These are phyloP conservation scores for Lentinula boryana DNA, from an alignment of 768 basidiomycete genomes.

Conservation along the genomic window DNA sequence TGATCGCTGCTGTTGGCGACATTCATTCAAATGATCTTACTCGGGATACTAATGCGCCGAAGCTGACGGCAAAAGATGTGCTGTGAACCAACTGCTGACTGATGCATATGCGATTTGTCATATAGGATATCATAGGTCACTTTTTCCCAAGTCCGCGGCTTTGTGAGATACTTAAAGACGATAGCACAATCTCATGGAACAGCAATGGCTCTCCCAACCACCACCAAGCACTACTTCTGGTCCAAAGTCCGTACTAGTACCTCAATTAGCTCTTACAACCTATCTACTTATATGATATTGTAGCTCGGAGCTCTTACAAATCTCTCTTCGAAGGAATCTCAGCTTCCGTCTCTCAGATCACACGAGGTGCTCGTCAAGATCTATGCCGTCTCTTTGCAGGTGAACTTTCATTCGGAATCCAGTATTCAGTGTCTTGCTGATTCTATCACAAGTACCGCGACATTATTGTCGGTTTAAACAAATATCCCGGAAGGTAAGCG, in stretches of 20 bases:
- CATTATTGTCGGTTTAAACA: slow-evolving; percentile 31
- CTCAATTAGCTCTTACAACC: neutral
- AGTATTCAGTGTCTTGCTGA: neutral
- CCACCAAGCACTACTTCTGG: slow-evolving; percentile 3
- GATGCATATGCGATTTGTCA: no score
- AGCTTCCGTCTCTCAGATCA: slow-evolving; percentile 27
- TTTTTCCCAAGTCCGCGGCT: neutral
- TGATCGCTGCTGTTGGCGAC: neutral
- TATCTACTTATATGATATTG: neutral
- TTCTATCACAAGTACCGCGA: slow-evolving; percentile 40
- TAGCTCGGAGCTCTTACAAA: slow-evolving; percentile 18
- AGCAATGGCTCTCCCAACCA: slow-evolving; percentile 1
- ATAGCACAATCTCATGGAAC: neutral
- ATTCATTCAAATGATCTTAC: slow-evolving; percentile 11
- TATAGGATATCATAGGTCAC: neutral
- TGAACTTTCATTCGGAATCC: slow-evolving; percentile 6
- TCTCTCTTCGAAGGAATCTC: slow-evolving; percentile 20
- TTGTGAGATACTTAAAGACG: neutral
- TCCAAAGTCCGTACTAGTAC: neutral
- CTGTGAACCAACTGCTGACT: no score
- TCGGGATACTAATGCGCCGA: slow-evolving; percentile 5
- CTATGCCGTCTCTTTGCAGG: slow-evolving; percentile 52
- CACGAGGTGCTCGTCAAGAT: slow-evolving; percentile 51
- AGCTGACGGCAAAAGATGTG: no score
- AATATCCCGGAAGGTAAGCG: slow-evolving; percentile 28